Conservation (phyloP, 257 asterid genomes). For the Solanum dulcamara region DNA sequence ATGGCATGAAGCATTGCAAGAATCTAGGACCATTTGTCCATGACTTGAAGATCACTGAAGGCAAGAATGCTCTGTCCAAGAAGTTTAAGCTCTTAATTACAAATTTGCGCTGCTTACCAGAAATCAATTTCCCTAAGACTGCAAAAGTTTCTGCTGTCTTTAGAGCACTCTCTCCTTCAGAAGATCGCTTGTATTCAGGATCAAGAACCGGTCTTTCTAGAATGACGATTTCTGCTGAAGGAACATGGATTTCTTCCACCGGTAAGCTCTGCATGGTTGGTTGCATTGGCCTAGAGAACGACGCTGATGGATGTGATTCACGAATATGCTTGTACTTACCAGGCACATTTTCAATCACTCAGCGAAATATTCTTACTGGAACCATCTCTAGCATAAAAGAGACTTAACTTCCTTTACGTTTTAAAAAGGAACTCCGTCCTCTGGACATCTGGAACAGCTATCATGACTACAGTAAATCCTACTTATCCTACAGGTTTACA, state of each 20-base stretch:
- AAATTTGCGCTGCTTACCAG: conserved; percentile 4
- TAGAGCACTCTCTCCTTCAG: conserved; percentile 2
- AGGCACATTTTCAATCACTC: conserved; percentile 2
- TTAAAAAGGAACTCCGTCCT: conserved; percentile 5
- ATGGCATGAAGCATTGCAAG: not conserved
- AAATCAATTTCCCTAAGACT: not conserved
- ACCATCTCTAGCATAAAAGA: conserved; percentile 1
- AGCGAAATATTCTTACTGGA: conserved; percentile 2
- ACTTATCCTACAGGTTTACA: conserved; percentile 5
- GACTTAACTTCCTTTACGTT: not conserved
- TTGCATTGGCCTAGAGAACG: conserved; percentile 4
- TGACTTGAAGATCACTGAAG: not conserved
- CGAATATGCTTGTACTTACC: conserved; percentile 1
- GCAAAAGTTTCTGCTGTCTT: conserved; percentile 2
- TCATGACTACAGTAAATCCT: not conserved
- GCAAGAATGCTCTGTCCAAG: not conserved
- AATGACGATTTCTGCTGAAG: conserved; percentile 5
- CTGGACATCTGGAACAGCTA: not conserved
- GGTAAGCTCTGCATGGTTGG: conserved; percentile 14
- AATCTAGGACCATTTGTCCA: not conserved
- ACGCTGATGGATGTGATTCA: not conserved
- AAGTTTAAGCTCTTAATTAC: not conserved
- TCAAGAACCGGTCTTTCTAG: conserved; percentile 8
- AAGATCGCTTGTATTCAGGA: not conserved
- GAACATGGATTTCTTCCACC: conserved; percentile 7